These are phyloP conservation scores for Diplodia sapinea DNA, from an alignment of 2,329 filamentous ascomycete species.

Conservation along the genomic window DNA sequence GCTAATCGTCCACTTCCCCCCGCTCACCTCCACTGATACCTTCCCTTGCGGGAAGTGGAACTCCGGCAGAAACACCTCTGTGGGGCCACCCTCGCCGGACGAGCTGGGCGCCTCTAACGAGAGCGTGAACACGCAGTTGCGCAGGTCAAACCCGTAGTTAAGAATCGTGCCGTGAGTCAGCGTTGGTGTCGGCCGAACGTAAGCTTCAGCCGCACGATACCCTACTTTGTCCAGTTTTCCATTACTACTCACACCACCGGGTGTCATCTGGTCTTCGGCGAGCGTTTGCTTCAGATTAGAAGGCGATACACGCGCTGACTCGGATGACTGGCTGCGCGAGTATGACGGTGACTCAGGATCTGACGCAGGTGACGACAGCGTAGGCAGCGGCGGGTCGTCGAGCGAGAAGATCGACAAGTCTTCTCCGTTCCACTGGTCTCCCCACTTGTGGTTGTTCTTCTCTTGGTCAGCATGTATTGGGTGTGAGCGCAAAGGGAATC, in stretches of 20 bases:
- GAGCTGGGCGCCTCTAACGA: slow-evolving; percentile 66
- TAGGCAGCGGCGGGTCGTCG: slow-evolving; percentile 73
- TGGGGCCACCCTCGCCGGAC: slow-evolving; percentile 70
- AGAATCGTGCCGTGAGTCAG: slow-evolving; percentile 73
- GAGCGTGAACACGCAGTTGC: slow-evolving; percentile 77
- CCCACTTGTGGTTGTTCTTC: slow-evolving; percentile 83
- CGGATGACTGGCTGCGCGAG: slow-evolving; percentile 58
- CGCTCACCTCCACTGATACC: slow-evolving; percentile 75
- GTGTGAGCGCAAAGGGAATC: slow-evolving; percentile 37
- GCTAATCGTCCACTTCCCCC: slow-evolving; percentile 88
- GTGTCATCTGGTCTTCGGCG: slow-evolving; percentile 59
- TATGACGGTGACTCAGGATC: slow-evolving; percentile 59
- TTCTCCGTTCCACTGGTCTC: slow-evolving; percentile 97
- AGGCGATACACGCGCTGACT: slow-evolving; percentile 67
- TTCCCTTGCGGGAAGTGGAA: slow-evolving; percentile 83
- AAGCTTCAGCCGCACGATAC: slow-evolving; percentile 90
- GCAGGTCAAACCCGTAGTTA: slow-evolving; percentile 81
- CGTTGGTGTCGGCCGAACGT: slow-evolving; percentile 82
- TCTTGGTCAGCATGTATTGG: not conserved
- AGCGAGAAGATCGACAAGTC: slow-evolving; percentile 88
- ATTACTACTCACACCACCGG: slow-evolving; percentile 34
- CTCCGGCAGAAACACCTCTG: slow-evolving; percentile 83
- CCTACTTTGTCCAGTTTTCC: slow-evolving; percentile 61
- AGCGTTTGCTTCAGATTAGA: slow-evolving; percentile 76
- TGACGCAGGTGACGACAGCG: slow-evolving; percentile 33